Percentiles rank a stretch among this genome's conserved stretches.
Conservation (phyloP, 352 stramenopile genomes). For the Blastocystis sp. region DNA sequence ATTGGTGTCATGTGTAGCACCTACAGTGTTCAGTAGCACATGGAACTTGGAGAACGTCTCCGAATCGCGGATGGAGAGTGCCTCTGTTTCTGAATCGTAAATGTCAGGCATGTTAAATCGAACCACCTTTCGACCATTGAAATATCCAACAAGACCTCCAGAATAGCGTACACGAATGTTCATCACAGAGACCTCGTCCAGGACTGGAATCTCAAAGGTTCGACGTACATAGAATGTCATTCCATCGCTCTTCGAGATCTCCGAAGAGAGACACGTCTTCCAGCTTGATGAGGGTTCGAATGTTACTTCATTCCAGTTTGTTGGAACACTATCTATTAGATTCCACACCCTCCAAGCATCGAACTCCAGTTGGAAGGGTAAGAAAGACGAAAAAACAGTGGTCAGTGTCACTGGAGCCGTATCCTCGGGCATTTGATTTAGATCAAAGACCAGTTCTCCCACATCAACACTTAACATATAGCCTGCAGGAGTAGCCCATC, state of each 20-base stretch:
- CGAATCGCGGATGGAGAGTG: not conserved
- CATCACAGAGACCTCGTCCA: not conserved
- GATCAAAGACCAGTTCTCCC: conserved; percentile 15
- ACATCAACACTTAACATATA: conserved; percentile 5
- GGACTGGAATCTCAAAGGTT: not conserved
- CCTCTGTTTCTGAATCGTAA: not conserved
- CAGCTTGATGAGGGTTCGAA: not conserved
- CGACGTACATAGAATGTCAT: not conserved
- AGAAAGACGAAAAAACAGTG: not conserved
- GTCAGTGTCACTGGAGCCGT: not conserved
- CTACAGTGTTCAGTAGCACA: not conserved
- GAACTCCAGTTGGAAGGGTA: conserved; percentile 22
- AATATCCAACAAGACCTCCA: not conserved
- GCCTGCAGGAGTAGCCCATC: not conserved
- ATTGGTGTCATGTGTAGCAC: not conserved
- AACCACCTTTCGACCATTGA: not conserved
- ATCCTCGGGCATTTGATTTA: not conserved
- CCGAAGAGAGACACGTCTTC: not conserved
- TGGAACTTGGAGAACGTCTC: not conserved
- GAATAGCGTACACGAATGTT: not conserved
- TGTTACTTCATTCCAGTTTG: not conserved
- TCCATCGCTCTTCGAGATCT: not conserved
- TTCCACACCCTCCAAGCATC: not conserved
- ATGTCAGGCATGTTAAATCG: not conserved
- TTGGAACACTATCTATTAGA: not conserved